phyloP scores from a whole-genome alignment of 2,329 filamentous ascomycete species.

The Xylaria digitata region DNA sequence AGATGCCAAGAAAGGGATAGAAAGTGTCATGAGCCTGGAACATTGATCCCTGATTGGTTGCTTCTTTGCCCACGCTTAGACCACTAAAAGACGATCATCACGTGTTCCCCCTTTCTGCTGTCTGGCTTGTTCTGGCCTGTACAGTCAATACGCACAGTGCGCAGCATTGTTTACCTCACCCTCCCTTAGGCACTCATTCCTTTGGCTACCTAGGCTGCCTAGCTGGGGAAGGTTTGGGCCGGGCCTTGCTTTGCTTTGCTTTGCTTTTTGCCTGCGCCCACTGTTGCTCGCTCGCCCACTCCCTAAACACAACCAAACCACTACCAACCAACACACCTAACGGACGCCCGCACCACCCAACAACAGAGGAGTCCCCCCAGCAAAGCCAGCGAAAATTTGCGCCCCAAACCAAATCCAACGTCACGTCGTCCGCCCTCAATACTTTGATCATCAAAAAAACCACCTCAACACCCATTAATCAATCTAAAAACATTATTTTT shows the following conservation, averaged over 20 bases:
- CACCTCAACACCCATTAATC: conserved; percentile 61
- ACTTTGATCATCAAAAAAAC: conserved; percentile 66
- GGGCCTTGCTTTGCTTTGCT: conserved; percentile 5
- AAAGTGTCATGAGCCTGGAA: not conserved
- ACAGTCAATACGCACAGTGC: conserved; percentile 26
- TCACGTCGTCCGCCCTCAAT: conserved; percentile 61
- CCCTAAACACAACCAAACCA: not conserved
- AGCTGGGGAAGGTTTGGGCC: conserved; percentile 31
- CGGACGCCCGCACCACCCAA: conserved; percentile 35
- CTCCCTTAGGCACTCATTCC: conserved; percentile 10
- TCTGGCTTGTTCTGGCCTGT: not conserved
- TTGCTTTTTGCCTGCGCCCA: conserved; percentile 23
- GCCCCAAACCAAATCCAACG: conserved; percentile 67
- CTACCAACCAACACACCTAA: conserved; percentile 22
- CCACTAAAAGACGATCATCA: not conserved
- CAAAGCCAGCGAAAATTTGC: conserved; percentile 62
- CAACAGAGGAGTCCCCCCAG: conserved; percentile 34
- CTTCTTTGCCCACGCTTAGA: conserved; percentile 10
- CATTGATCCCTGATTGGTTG: conserved; percentile 2
- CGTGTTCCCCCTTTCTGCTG: conserved; percentile 12
- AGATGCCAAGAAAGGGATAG: not conserved
- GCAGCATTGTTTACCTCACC: conserved; percentile 14
- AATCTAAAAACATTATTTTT: conserved; percentile 66
- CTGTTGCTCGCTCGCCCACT: conserved; percentile 18
- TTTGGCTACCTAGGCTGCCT: conserved; percentile 18